These are phyloP conservation scores for Hemisphaericaspora subhashii DNA, from an alignment of 1,139 yeast genomes.

Conservation along the genomic window DNA sequence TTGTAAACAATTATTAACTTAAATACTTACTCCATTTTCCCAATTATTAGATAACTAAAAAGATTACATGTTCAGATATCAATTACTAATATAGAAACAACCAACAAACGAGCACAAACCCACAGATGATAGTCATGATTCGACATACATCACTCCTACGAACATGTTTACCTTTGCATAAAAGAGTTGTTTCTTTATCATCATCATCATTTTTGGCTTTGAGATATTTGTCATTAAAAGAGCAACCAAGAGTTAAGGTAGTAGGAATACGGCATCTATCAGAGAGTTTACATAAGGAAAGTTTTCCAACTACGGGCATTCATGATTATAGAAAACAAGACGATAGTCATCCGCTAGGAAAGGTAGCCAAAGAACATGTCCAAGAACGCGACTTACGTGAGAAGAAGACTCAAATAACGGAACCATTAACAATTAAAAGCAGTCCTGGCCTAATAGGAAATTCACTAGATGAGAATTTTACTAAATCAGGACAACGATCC, in stretches of 20 bases:
- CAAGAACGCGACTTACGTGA: slow-evolving; percentile 68
- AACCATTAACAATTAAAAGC: slow-evolving; percentile 57
- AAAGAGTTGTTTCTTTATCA: no score
- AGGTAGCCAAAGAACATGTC: slow-evolving; percentile 67
- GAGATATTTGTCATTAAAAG: slow-evolving; percentile 2
- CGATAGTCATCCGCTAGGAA: slow-evolving; percentile 45
- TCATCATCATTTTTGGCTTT: no score
- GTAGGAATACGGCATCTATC: slow-evolving; percentile 70
- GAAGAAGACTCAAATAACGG: slow-evolving; percentile 65
- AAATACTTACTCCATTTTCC: no score
- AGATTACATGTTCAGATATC: no score
- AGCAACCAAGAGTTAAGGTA: slow-evolving; percentile 60
- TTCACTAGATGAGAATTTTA: slow-evolving; percentile 81
- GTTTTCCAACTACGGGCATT: slow-evolving; percentile 50
- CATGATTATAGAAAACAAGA: slow-evolving; percentile 24
- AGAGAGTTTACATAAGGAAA: slow-evolving; percentile 51
- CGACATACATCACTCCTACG: neutral
- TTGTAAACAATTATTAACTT: no score
- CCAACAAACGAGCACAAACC: no score
- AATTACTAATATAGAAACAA: neutral
- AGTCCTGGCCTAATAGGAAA: slow-evolving; percentile 73
- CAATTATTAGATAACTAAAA: no score
- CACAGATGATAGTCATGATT: no score
- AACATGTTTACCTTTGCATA: no score
- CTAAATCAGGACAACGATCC: slow-evolving; percentile 60